Base-by-base conservation (phyloP, 495 filamentous ascomycete genomes). In the Penicillium subrubescens region DNA sequence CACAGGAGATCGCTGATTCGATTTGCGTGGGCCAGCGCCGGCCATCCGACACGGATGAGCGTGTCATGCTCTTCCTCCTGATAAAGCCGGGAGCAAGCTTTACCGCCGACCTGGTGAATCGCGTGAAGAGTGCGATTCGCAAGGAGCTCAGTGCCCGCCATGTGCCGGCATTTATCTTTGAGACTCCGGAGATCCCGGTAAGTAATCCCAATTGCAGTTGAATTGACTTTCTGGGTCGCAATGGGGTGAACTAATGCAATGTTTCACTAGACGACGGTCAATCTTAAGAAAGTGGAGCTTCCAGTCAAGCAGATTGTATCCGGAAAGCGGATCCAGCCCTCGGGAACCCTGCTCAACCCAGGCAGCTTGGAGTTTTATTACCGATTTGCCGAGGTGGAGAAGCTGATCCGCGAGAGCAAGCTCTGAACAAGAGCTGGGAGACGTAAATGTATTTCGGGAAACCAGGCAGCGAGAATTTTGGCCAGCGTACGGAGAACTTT, bases 271-370 rank as follows among this genome's bases (percentile, higher is more conserved):
- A 90, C 87, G 1, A 94, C 92, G 7, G 87, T 95, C 59, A 95
- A 94, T 73, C 72, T 90, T 21, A 95, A 94, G 72, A 95, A 95
- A 74, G 91, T 95, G 23, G 92, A 95, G 70, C 71, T 95, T 11
- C 90, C 92, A 2, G 89, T 95, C 27, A 95, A 93, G 80, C 89
- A 92, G 75, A 93, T 94, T 60, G 87, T 95, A 2, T 91, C 86
- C 0, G 92, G 92, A 0, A 85, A 87, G 64, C 83, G 77, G 60
- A 86, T 95, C 74, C 90, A 90, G 78, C 86, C 91, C 0, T 90
- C 87, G 58, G 90, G 89, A 12, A 94, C 92, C 17, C 74, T 95
- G 65, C 81, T 90, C 27, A 95, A 95, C 70, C 90, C 90, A 4
- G 77, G 89, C 73, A 88, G 87, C 65, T 70, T 94, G 57, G 82